Conservation (phyloP, 179 eudicot species). For the Pouteria campechiana region DNA sequence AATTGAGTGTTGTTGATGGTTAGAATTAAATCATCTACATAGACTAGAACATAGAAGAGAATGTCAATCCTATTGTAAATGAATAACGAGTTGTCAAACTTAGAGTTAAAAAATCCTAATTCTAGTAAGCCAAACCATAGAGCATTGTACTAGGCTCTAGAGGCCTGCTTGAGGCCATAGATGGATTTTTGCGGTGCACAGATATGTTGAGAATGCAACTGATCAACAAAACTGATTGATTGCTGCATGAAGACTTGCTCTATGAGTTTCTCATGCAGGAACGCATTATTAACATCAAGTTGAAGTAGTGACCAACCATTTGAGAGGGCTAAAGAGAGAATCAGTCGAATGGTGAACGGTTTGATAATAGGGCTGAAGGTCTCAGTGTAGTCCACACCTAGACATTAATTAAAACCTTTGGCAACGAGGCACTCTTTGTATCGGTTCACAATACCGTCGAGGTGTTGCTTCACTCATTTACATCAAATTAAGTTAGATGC, state of each 20-base stretch:
- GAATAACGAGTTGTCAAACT: no score
- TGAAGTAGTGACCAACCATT: background rate
- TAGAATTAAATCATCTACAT: background rate
- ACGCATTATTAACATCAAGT: background rate
- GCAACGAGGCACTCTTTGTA: background rate
- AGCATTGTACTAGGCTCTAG: background rate
- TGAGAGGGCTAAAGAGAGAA: background rate
- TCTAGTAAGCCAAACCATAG: background rate
- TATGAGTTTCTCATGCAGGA: background rate
- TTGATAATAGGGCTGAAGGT: background rate
- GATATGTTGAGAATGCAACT: no score
- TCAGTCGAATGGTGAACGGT: background rate
- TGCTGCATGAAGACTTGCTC: background rate
- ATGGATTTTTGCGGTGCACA: background rate
- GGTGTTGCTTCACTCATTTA: background rate
- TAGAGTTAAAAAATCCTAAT: background rate
- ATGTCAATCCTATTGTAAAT: background rate
- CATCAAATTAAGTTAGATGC: background rate
- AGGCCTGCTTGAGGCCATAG: background rate
- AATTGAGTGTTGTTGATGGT: background rate
- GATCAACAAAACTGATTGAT: background rate
- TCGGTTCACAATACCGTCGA: background rate
- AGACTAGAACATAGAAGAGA: background rate
- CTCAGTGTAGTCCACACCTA: background rate
- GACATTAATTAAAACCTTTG: background rate